Conservation (phyloP, 441 rosid species). For the Viola pubescens region DNA sequence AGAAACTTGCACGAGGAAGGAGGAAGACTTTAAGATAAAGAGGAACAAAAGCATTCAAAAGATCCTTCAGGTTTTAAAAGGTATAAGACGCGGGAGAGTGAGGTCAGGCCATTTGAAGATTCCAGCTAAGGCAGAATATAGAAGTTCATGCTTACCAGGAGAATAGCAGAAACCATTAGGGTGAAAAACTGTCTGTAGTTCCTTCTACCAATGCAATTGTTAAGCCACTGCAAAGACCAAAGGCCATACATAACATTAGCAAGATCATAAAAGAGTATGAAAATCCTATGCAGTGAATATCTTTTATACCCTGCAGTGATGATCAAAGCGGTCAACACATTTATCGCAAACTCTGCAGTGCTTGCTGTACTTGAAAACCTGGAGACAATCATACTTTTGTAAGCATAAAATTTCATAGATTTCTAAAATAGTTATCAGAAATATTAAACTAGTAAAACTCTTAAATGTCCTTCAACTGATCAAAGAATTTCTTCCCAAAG, state of each 20-base stretch:
- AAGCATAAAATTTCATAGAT: constrained; percentile 6
- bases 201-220: constrained; percentile 85
- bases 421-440: background rate
- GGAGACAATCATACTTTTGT: constrained; percentile 15
- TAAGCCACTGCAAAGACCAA: constrained; percentile 71
- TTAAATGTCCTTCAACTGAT: background rate
- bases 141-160: constrained; percentile 55
- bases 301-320: constrained; percentile 89
- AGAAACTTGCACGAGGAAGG: background rate
- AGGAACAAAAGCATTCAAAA: background rate
- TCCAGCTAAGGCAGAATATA: constrained; percentile 18
- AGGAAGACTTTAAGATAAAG: constrained; percentile 4
- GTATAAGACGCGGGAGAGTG: background rate
- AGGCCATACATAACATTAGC: constrained; percentile 11
- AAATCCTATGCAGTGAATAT: constrained; percentile 10
- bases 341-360: constrained; percentile 98
- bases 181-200: constrained; percentile 87
- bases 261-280: background rate
- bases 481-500: background rate
- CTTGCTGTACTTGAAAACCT: constrained; percentile 97
- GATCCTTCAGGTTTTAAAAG: background rate
- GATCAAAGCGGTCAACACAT: constrained; percentile 90
- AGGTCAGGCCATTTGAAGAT: constrained; percentile 23
- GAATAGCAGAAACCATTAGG: constrained; percentile 84
- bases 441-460: background rate